Evolutionary conservation across 176 grass and related monocot species (phyloP).

Genomic region (Oryza rufipogon): DNA sequence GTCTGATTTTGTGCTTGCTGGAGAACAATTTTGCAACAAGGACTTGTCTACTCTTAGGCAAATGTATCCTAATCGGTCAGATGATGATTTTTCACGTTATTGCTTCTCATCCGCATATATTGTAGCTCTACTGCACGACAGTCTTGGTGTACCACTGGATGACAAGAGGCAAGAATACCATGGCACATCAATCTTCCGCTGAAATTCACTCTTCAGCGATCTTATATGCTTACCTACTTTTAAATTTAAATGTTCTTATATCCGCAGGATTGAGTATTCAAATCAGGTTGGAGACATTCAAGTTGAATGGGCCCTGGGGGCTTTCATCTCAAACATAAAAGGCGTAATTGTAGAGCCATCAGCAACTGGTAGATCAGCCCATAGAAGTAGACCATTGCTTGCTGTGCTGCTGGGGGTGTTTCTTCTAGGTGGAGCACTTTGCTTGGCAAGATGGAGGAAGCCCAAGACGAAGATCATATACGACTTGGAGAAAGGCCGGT

Average conservation of each 20-base stretch:
- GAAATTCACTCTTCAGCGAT: conserved; percentile 20
- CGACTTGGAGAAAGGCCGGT: conserved; percentile 91
- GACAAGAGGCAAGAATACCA: conserved; percentile 68
- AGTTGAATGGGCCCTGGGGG: conserved; percentile 85
- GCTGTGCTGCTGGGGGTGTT: conserved; percentile 39
- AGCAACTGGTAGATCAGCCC: conserved; percentile 10
- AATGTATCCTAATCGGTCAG: conserved; percentile 53
- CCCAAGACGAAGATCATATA: conserved; percentile 86
- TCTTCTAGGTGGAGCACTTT: conserved; percentile 45
- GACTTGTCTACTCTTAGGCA: conserved; percentile 65
- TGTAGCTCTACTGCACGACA: conserved; percentile 77
- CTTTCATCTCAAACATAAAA: conserved; percentile 61
- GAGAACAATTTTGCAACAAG: conserved; percentile 77
- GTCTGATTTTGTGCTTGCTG: conserved; percentile 68
- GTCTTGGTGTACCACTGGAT: conserved; percentile 67
- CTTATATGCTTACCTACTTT: conserved; percentile 6
- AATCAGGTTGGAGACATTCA: conserved; percentile 63
- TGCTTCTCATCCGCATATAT: conserved; percentile 98
- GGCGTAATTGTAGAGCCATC: conserved; percentile 5
- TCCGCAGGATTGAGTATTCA: conserved; percentile 77
- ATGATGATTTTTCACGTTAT: conserved; percentile 79
- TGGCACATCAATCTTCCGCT: conserved; percentile 28
- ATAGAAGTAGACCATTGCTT: conserved; percentile 39
- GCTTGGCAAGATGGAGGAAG: conserved; percentile 68
- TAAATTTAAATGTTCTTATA: not conserved